Conservation (phyloP, 495 filamentous ascomycete species). For the Penicillium parvum region DNA sequence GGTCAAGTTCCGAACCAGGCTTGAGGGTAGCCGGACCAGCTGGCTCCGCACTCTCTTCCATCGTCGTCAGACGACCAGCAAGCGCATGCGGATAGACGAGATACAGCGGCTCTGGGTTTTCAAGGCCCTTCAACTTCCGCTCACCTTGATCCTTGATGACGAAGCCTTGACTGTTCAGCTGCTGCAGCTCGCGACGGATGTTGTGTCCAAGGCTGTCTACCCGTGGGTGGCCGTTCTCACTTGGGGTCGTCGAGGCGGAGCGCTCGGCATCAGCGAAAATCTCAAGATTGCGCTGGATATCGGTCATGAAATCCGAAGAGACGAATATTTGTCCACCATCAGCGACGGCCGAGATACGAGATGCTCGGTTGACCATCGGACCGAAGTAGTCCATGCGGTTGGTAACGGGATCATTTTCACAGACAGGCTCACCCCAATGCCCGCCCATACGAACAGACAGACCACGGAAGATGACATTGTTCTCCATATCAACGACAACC, state of each 20-base stretch:
- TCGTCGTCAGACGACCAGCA: slow-evolving; percentile 67
- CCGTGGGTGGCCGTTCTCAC: slow-evolving; percentile 65
- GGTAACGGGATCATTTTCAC: slow-evolving; percentile 91
- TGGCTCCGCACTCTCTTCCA: slow-evolving; percentile 43
- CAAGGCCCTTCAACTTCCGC: slow-evolving; percentile 88
- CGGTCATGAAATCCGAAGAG: slow-evolving; percentile 91
- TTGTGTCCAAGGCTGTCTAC: slow-evolving; percentile 51
- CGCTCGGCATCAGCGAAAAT: slow-evolving; percentile 76
- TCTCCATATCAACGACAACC: slow-evolving; percentile 75
- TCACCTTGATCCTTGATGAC: slow-evolving; percentile 95
- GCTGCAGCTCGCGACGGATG: slow-evolving; percentile 83
- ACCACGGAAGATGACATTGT: slow-evolving; percentile 85
- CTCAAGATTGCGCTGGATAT: slow-evolving; percentile 88
- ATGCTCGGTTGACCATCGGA: slow-evolving; percentile 96
- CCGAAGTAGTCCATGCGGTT: slow-evolving; percentile 99
- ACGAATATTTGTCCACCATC: slow-evolving; percentile 97
- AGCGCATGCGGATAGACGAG: slow-evolving; percentile 88
- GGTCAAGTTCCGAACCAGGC: slow-evolving; percentile 55
- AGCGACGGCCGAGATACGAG: slow-evolving; percentile 88
- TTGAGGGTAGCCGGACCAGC: slow-evolving; percentile 36
- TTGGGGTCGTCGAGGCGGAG: slow-evolving; percentile 60
- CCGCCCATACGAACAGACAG: slow-evolving; percentile 96
- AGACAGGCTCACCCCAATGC: slow-evolving; percentile 91
- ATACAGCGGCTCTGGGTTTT: slow-evolving; percentile 94
- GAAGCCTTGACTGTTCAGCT: slow-evolving; percentile 87